Evolutionary conservation across 352 stramenopile genomes (phyloP), one percentile per base, ranked within the genome.

Genomic region (Phytophthora idaei): DNA sequence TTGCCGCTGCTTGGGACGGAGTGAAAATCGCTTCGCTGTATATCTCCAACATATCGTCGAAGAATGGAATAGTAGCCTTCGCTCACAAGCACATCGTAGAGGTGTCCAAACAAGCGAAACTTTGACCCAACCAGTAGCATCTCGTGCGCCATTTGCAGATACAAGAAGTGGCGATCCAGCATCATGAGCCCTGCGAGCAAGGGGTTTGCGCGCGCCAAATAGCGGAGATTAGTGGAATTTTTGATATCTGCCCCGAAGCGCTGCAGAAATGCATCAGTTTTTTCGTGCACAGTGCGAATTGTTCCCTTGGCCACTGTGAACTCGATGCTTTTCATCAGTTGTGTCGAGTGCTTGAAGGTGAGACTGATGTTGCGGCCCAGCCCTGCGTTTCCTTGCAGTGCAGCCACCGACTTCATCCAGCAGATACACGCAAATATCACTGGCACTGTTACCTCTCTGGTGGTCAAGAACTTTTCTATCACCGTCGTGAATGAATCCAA

Each of bases 31-130:
- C 36, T 14, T 60, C 2, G 9, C 61, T 61, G 41, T 76, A 76
- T 1, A 72, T 28, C 5, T 62, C 29, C 41, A 79, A 50, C 14
- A 77, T n/a, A 0, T 67, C 55, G 4, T 79, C 72, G 8, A 77
- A 64, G 28, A 79, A 72, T 5, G 65, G 53, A 9, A 76, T 77
- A 21, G n/a, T 77, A 58, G 1, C 51, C 12, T 57, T 65, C 60
- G n/a, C 64, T 42, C 11, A 66, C 36, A 0, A 83, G 60, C 14
- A 66, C 76, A 31, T 65, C 59, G 53, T 78, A 83, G 44, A 83
- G 36, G 32, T 82, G 64, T 2, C 67, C 57, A n/a, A 82, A 77
- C 6, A 61, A 56, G 28, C 63, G 59, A 34, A 78, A 65, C 1
- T 62, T 61, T 9, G 63, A 66, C n/a, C 71, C 70, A 46, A 57